A percentile compares a stretch with the other conserved stretches of the same genome.
Conservation (phyloP, 106 monocot species). For the Dioscorea alata region DNA sequence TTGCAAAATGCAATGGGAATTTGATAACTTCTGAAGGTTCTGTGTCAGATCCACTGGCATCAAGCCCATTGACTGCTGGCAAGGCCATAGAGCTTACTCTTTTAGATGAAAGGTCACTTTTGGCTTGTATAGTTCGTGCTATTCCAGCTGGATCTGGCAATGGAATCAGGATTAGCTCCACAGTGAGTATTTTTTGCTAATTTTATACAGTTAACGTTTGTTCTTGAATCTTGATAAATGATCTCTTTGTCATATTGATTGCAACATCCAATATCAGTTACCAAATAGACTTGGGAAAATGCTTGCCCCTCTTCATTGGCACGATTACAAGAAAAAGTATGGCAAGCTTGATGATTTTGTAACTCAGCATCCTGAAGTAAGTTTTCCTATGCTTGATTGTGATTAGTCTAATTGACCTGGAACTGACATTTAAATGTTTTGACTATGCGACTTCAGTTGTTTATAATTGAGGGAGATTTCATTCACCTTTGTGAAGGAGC, state of each 20-base stretch:
- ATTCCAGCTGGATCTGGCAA: constrained; percentile 72
- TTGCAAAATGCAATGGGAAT: constrained; percentile 21
- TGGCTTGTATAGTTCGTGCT: constrained; percentile 95
- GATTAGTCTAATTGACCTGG: neutral
- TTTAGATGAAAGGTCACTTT: constrained; percentile 83
- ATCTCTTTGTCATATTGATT: neutral
- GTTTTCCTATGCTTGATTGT: constrained; percentile 5
- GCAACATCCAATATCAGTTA: constrained; percentile 38
- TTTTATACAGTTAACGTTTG: neutral
- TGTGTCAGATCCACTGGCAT: constrained; percentile 11
- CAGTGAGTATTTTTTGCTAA: constrained; percentile 38
- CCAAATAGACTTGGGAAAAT: constrained; percentile 92
- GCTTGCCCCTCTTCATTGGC: constrained; percentile 95
- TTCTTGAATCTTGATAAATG: neutral
- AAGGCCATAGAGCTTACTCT: constrained; percentile 34
- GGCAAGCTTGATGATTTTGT: constrained; percentile 97
- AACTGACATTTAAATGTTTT: constrained; percentile 1
- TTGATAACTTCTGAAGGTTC: constrained; percentile 17
- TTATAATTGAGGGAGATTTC: constrained; percentile 88
- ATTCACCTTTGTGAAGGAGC: constrained; percentile 96
- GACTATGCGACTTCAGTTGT: constrained; percentile 58
- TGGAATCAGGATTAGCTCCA: constrained; percentile 80
- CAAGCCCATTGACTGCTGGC: constrained; percentile 13
- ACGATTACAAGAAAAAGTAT: constrained; percentile 87
- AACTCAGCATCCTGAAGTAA: constrained; percentile 81